Evolutionary conservation across 2,329 filamentous ascomycete genomes (phyloP).

Genomic region (Trichophyton verrucosum): DNA sequence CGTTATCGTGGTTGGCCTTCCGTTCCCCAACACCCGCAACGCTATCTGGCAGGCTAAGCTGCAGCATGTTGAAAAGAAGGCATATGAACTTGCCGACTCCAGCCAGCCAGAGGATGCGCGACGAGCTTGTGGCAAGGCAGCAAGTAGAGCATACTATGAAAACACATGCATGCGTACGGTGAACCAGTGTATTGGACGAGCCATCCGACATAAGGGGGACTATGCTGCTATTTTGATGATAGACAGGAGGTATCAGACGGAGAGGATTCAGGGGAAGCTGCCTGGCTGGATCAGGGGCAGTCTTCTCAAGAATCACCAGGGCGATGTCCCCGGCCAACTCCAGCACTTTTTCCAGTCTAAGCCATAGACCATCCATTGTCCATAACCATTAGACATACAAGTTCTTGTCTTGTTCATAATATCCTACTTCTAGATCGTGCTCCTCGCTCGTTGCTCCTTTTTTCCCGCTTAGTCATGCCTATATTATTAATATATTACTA

Average conservation of each 20-base stretch:
- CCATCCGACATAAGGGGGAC: slow-evolving; percentile 75
- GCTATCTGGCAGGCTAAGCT: slow-evolving; percentile 90
- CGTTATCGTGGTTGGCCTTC: slow-evolving; percentile 81
- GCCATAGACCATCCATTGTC: not conserved
- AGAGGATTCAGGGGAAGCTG: slow-evolving; percentile 63
- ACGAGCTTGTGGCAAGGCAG: slow-evolving; percentile 30
- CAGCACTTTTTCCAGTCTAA: not conserved
- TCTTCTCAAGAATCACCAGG: slow-evolving; percentile 26
- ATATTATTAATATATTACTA: not conserved
- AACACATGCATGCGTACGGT: slow-evolving; percentile 95
- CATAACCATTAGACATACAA: no score
- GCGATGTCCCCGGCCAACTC: not conserved
- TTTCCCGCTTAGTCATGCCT: not conserved
- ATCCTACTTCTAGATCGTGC: not conserved
- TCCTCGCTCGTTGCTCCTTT: not conserved
- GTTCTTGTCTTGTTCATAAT: not conserved
- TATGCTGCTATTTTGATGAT: slow-evolving; percentile 83
- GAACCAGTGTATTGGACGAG: slow-evolving; percentile 89
- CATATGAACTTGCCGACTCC: slow-evolving; percentile 20
- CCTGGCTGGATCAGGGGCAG: slow-evolving; percentile 79
- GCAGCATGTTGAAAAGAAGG: slow-evolving; percentile 63
- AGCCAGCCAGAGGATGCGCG: slow-evolving; percentile 20
- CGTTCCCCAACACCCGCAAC: slow-evolving; percentile 80
- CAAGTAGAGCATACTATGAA: slow-evolving; percentile 72
- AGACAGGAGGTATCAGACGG: slow-evolving; percentile 64